Evolutionary conservation across 257 asterid genomes (phyloP).

Genomic region (Scutellaria baicalensis): DNA sequence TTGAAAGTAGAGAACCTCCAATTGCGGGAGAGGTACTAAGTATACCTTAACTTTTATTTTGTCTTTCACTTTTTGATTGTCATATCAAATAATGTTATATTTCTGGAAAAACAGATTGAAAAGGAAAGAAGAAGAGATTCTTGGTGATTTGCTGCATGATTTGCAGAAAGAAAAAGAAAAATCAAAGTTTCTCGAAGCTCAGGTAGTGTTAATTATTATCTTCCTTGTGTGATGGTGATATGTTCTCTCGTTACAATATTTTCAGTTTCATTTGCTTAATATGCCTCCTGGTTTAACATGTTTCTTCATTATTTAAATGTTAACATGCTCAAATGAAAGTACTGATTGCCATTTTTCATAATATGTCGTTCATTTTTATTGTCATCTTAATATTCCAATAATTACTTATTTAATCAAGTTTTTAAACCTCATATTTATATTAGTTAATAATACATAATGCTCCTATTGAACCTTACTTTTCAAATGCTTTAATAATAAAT

Average conservation of each 20-base stretch:
- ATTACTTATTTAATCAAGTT: too few species aligned
- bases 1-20: conserved; percentile 65
- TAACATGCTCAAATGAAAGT: background rate
- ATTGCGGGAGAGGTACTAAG: conserved; percentile 55
- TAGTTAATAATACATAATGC: too few species aligned
- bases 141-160: conserved; percentile 75
- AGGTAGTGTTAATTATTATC: conserved; percentile 35
- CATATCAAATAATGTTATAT: background rate
- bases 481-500: too few species aligned
- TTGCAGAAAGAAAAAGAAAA: conserved; percentile 57
- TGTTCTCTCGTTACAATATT: background rate
- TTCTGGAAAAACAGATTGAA: conserved; percentile 46
- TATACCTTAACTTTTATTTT: conserved; percentile 8
- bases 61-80: background rate
- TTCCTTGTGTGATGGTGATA: background rate
- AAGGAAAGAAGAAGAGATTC: conserved; percentile 55
- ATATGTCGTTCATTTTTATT: too few species aligned
- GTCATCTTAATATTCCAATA: too few species aligned
- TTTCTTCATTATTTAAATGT: background rate
- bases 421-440: too few species aligned
- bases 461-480: too few species aligned
- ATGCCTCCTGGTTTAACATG: background rate
- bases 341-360: too few species aligned
- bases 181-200: conserved; percentile 60
- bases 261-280: background rate